Base-by-base conservation (phyloP, 306 rosid species). In the Lablab purpureus region DNA sequence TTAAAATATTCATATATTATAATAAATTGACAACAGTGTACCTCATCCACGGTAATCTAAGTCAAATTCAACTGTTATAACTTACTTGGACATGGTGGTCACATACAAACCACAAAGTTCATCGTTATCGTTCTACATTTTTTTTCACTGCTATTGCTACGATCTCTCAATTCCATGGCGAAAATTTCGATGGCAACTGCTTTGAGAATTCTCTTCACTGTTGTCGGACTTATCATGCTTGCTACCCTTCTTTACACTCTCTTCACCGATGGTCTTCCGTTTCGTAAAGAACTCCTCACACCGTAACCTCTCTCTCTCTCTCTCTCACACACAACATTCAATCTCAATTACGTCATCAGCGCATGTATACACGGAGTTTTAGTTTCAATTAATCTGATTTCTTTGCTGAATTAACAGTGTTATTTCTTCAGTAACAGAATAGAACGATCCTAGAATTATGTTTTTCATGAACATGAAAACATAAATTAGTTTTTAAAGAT, bases 191-290 rank as follows among this genome's bases (percentile, higher is more conserved):
- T 77, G 71, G 87, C 83, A 49, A 71, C 32, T 19, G 83, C 82
- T 19, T 77, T 91, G 73, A 87, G 73, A 80, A 62, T 27, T 60
- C 77, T 90, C 43, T 94, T 94, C 77, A 25, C 55, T 30, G 75
- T 75, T 3, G 52, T 88, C 76, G 93, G 92, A 30, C 55, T 62
- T 65, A 50, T 78, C 52, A 90, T 89, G 97, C 70, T 82, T 10
- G 67, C 88, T 65, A 79, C 88, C 25, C 85, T 94, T 70, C 69
- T 77, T 22, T 92, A 84, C 88, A 89, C 94, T 22, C 14, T 89
- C 85, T 13, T 59, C 84, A 79, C 71, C 43, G 91, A 89, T 71
- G 98, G 96, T 4, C 67, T 15, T 76, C 98, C 97, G 12, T 90
- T 92, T 60, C 92, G 91, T 62, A 81, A 30, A 49, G 85, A 90